These are phyloP conservation scores for Thraustochytrium striatum DNA, from an alignment of 352 stramenopile genomes.

Conservation along the genomic window DNA sequence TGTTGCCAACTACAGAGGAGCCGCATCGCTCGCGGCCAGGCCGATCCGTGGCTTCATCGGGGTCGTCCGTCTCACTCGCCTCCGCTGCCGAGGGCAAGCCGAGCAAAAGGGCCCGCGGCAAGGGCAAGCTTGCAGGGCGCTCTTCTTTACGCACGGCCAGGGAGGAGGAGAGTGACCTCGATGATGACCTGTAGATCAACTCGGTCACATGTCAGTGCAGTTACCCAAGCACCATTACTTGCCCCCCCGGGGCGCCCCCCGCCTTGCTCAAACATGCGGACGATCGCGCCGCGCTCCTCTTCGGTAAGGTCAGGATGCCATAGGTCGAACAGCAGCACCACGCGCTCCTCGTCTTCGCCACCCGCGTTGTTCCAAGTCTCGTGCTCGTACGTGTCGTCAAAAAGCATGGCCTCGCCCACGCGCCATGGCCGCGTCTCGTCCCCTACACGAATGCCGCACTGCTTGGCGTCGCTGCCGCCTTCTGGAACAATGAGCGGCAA, in stretches of 20 bases:
- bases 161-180: background rate
- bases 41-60: too few relatives aligned
- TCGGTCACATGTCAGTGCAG: background rate
- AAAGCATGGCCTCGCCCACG: conserved; percentile 84
- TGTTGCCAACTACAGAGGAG: too few relatives aligned
- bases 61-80: too few relatives aligned
- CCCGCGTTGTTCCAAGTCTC: conserved; percentile 91
- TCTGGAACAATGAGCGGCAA: conserved; percentile 68
- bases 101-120: background rate
- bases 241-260: conserved; percentile 49
- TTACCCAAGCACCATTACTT: background rate
- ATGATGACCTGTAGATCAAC: background rate
- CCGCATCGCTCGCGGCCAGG: too few relatives aligned
- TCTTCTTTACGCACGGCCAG: background rate
- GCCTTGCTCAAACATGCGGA: conserved; percentile 45
- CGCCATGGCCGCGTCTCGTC: conserved; percentile 65
- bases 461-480: background rate
- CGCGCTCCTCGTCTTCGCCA: conserved; percentile 59
- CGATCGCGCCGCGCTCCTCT: conserved; percentile 80
- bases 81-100: background rate
- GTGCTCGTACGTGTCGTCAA: conserved; percentile 97
- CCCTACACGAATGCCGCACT: conserved; percentile 67
- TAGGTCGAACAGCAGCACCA: conserved; percentile 86
- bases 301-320: conserved; percentile 85
- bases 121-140: background rate